phyloP scores from a whole-genome alignment of 129 eudicot genomes.

The Tagetes patula region DNA sequence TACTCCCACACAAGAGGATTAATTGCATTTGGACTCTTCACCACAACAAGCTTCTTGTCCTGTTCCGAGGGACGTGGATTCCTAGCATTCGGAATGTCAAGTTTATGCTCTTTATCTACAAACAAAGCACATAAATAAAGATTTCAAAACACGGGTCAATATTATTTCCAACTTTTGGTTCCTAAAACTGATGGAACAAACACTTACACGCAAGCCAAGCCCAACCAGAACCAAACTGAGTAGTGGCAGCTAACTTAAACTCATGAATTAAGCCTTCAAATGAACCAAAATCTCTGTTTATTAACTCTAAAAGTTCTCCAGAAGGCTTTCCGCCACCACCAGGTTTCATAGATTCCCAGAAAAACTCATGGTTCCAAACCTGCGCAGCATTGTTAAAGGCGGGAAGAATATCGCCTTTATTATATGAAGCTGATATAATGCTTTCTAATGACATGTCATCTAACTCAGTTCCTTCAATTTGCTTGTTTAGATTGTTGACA shows the following conservation, averaged over 20 bases:
- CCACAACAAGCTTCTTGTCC: constrained; percentile 87
- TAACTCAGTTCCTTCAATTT: constrained; percentile 81
- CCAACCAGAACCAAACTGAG: constrained; percentile 99
- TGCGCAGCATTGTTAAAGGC: constrained; percentile 93
- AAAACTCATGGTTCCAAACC: constrained; percentile 95
- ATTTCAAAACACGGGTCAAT: constrained; percentile 6
- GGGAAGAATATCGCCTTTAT: constrained; percentile 77
- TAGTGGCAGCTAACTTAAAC: constrained; percentile 77
- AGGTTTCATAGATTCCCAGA: constrained; percentile 99
- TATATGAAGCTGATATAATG: constrained; percentile 64
- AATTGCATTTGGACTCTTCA: constrained; percentile 95
- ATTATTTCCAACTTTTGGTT: neutral
- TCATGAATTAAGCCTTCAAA: constrained; percentile 67
- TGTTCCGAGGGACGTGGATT: constrained; percentile 89
- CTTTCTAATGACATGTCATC: constrained; percentile 72
- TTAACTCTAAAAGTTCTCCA: constrained; percentile 71
- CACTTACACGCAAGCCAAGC: constrained; percentile 95
- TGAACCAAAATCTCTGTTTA: constrained; percentile 91
- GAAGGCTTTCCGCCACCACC: constrained; percentile 94
- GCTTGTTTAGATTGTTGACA: constrained; percentile 90
- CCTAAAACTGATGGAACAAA: neutral
- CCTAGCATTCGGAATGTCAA: constrained; percentile 77
- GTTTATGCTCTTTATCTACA: constrained; percentile 83
- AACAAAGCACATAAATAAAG: neutral
- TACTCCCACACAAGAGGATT: constrained; percentile 96